Conservation (phyloP, 805 yeast genomes). For the Hanseniaspora occidentalis region DNA sequence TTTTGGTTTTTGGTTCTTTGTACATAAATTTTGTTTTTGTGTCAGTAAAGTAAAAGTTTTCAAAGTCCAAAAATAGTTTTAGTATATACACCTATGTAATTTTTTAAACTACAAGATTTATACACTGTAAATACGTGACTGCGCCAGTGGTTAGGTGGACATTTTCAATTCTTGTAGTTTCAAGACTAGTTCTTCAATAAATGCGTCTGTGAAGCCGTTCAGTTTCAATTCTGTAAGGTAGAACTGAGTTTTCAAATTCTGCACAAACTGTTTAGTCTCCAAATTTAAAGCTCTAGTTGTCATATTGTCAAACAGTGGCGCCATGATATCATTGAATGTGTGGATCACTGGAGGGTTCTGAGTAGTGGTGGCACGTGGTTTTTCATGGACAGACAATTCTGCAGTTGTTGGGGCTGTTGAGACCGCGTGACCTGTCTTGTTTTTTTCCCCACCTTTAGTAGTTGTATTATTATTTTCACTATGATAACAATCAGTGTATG, state of each 20-base stretch:
- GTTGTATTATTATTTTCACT: neutral
- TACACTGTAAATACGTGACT: neutral
- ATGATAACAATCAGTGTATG: no score
- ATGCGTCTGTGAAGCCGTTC: slow-evolving; percentile 56
- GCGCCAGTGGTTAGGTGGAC: neutral
- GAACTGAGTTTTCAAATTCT: slow-evolving; percentile 29
- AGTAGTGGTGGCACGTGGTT: no score
- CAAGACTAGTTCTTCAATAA: slow-evolving; percentile 43
- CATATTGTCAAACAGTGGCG: slow-evolving; percentile 4
- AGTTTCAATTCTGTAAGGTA: slow-evolving; percentile 34
- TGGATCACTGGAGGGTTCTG: no score
- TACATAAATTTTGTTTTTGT: no score
- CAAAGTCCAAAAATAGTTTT: no score
- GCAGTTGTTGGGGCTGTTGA: no score
- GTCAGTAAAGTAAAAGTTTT: no score
- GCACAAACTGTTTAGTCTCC: slow-evolving; percentile 35
- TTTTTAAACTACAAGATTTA: neutral
- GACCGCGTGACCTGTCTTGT: no score
- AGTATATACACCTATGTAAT: neutral
- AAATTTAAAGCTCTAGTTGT: slow-evolving; percentile 36
- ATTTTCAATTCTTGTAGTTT: slow-evolving; percentile 1
- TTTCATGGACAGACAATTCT: no score
- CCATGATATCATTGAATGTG: slow-evolving; percentile 30
- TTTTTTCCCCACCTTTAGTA: neutral
- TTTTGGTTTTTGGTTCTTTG: no score